Conservation (phyloP, 768 basidiomycete genomes). For the Tricholoma sp. region DNA sequence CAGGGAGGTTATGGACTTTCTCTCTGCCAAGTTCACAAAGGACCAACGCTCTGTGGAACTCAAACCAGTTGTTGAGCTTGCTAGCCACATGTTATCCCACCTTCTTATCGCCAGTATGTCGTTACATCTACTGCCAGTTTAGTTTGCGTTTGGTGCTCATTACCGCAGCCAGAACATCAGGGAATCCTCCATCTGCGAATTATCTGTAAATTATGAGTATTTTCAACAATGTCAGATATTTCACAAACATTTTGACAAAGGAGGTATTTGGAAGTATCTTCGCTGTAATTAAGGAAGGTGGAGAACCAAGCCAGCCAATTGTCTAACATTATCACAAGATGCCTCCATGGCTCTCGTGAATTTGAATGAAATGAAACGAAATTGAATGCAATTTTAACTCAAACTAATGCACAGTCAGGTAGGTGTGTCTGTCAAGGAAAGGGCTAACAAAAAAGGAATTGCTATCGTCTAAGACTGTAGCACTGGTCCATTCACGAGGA, state of each 20-base stretch:
- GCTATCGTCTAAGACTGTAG: constrained; percentile 12
- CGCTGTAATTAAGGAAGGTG: too few relatives aligned
- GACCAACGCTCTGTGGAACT: neutral
- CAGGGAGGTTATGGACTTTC: neutral
- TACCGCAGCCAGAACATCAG: neutral
- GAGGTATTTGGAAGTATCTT: neutral
- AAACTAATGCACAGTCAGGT: constrained; percentile 5
- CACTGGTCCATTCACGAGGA: constrained; percentile 17
- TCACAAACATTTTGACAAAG: neutral
- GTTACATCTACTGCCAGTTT: neutral
- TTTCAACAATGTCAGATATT: neutral
- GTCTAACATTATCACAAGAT: too few relatives aligned
- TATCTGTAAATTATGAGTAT: neutral
- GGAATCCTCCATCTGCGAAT: neutral
- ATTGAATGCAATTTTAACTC: neutral
- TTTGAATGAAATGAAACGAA: neutral
- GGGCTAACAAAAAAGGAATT: constrained; percentile 13
- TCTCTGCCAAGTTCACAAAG: neutral
- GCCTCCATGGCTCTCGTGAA: too few relatives aligned
- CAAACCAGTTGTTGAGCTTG: neutral
- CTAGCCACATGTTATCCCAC: neutral
- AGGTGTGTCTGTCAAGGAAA: constrained; percentile 14
- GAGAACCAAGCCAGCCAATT: too few relatives aligned
- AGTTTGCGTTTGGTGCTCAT: neutral
- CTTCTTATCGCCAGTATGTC: neutral